Conservation (phyloP, 2,329 filamentous ascomycete species). For the Beauveria sp. region DNA sequence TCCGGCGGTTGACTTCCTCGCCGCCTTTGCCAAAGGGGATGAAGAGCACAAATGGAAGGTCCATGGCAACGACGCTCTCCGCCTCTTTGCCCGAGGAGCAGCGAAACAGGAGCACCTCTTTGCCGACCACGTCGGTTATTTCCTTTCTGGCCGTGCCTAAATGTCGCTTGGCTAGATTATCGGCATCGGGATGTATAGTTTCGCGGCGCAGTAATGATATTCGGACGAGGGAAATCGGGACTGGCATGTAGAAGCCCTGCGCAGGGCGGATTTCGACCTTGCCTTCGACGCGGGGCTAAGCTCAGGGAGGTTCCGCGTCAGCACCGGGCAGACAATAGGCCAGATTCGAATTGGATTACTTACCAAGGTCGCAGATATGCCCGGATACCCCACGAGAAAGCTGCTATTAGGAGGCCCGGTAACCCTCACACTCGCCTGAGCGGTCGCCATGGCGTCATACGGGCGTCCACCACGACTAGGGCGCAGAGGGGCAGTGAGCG, state of each 20-base stretch:
- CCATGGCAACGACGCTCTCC: slow-evolving; percentile 90
- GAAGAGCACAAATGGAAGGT: slow-evolving; percentile 93
- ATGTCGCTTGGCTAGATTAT: slow-evolving; percentile 88
- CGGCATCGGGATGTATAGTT: slow-evolving; percentile 92
- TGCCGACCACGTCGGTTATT: slow-evolving; percentile 85
- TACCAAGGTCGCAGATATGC: slow-evolving; percentile 95
- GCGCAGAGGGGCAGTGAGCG: not conserved
- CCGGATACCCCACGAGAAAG: slow-evolving; percentile 93
- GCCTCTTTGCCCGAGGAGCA: slow-evolving; percentile 77
- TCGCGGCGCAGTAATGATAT: slow-evolving; percentile 91
- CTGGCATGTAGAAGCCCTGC: slow-evolving; percentile 77
- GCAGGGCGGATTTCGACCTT: slow-evolving; percentile 93
- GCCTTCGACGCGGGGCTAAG: slow-evolving; percentile 88
- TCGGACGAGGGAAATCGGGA: slow-evolving; percentile 84
- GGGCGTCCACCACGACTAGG: slow-evolving; percentile 49
- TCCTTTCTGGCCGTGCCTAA: slow-evolving; percentile 86
- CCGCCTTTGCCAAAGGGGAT: slow-evolving; percentile 91
- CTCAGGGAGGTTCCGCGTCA: slow-evolving; percentile 15
- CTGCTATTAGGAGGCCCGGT: slow-evolving; percentile 95
- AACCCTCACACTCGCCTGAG: slow-evolving; percentile 65
- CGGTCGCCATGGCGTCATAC: slow-evolving; percentile 32
- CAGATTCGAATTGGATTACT: slow-evolving; percentile 30
- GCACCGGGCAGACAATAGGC: not conserved
- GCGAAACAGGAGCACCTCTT: slow-evolving; percentile 87
- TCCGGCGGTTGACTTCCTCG: slow-evolving; percentile 79